Evolutionary conservation across 2,329 filamentous ascomycete species (phyloP).

Genomic region (Lachnellula occidentalis): DNA sequence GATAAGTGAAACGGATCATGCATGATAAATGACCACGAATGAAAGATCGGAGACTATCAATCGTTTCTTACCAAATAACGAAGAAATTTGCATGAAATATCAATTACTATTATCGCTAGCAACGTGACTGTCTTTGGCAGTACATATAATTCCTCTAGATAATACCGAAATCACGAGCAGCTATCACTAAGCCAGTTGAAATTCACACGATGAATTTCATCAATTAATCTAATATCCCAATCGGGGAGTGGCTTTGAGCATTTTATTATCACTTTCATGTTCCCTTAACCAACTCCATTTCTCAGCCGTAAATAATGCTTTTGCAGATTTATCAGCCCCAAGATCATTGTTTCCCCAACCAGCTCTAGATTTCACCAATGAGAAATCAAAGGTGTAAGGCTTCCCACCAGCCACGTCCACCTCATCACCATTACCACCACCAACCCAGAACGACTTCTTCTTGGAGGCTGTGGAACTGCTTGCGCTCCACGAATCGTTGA

Average conservation of each 20-base stretch:
- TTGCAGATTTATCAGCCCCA: slow-evolving; percentile 46
- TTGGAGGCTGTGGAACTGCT: neutral
- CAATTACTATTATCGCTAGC: too few relatives aligned
- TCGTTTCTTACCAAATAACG: too few relatives aligned
- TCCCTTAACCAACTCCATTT: slow-evolving; percentile 52
- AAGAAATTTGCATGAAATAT: too few relatives aligned
- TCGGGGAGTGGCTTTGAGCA: slow-evolving; percentile 1
- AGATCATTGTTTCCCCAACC: slow-evolving; percentile 45
- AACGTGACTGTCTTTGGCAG: neutral
- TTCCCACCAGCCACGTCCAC: slow-evolving; percentile 14
- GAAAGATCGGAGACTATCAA: neutral
- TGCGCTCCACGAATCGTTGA: slow-evolving; percentile 24
- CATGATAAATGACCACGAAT: neutral
- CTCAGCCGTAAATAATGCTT: slow-evolving; percentile 48
- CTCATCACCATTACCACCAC: slow-evolving; percentile 12
- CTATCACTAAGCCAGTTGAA: neutral
- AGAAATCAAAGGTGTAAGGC: slow-evolving; percentile 34
- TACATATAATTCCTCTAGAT: neutral
- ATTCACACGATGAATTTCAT: neutral
- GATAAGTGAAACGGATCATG: too few relatives aligned
- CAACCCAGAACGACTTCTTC: slow-evolving; percentile 20
- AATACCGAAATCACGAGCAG: neutral
- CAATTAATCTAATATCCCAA: neutral
- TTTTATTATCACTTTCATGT: slow-evolving; percentile 7
- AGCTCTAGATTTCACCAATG: slow-evolving; percentile 45